These are phyloP conservation scores for Cicer cuneatum DNA, from an alignment of 306 rosid genomes.

Conservation along the genomic window DNA sequence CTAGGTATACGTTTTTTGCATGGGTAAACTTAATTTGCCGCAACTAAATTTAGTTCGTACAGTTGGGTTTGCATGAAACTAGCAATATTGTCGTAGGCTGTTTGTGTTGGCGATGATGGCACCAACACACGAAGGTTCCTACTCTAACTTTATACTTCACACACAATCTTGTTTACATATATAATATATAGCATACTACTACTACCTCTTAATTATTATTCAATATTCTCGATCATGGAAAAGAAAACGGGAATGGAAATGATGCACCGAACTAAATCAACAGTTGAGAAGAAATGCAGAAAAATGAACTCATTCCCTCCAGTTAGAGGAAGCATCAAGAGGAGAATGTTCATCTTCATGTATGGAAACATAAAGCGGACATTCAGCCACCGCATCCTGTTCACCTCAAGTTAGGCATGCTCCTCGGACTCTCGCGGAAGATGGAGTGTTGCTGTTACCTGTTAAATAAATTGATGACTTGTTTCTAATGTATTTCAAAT, in stretches of 20 bases:
- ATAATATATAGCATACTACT: not conserved
- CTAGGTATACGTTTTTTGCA: slow-evolving; percentile 9
- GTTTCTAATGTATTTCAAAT: slow-evolving; percentile 6
- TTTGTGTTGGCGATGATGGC: slow-evolving; percentile 18
- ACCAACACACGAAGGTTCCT: slow-evolving; percentile 51
- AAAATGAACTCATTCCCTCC: slow-evolving; percentile 37
- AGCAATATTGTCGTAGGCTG: slow-evolving; percentile 40
- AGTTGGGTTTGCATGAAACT: slow-evolving; percentile 37
- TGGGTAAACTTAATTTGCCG: not conserved
- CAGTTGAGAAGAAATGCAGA: slow-evolving; percentile 19
- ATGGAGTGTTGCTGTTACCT: slow-evolving; percentile 8
- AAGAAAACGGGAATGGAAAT: slow-evolving; percentile 42
- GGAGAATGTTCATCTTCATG: slow-evolving; percentile 49
- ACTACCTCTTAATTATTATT: not conserved
- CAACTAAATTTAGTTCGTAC: slow-evolving; percentile 38
- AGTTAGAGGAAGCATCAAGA: slow-evolving; percentile 52
- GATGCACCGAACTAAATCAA: slow-evolving; percentile 17
- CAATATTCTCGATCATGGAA: slow-evolving; percentile 36
- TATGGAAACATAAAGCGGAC: slow-evolving; percentile 43
- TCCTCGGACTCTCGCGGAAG: not conserved
- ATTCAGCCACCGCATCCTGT: slow-evolving; percentile 30
- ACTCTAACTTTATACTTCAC: slow-evolving; percentile 32
- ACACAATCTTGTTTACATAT: slow-evolving; percentile 1
- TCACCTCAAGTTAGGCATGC: slow-evolving; percentile 28
- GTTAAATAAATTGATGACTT: not conserved